These are phyloP conservation scores for Colletotrichum ledebouriae DNA, from an alignment of 2,329 filamentous ascomycete species.

Conservation along the genomic window DNA sequence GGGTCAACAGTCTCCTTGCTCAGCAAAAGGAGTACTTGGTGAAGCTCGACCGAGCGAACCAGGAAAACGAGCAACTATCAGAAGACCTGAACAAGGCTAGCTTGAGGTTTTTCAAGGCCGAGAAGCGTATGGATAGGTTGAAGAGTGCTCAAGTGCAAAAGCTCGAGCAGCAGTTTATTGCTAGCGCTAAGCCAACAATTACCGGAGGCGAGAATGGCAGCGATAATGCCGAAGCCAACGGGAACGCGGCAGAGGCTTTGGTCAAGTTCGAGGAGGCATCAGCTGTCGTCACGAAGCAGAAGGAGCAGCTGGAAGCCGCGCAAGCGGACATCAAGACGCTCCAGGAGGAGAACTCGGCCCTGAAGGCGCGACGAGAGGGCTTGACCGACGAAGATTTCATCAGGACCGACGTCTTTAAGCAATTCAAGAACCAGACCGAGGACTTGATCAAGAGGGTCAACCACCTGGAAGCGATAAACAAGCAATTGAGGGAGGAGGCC, in stretches of 20 bases:
- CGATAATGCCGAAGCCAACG: slow-evolving; percentile 66
- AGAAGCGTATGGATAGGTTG: slow-evolving; percentile 91
- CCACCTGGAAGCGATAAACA: slow-evolving; percentile 89
- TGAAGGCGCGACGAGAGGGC: slow-evolving; percentile 76
- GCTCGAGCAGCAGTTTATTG: slow-evolving; percentile 88
- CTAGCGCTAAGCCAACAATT: slow-evolving; percentile 68
- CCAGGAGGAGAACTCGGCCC: slow-evolving; percentile 82
- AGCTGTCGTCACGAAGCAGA: slow-evolving; percentile 84
- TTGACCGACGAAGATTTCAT: slow-evolving; percentile 94
- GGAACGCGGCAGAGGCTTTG: slow-evolving; percentile 76
- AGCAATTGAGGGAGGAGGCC: slow-evolving; percentile 85
- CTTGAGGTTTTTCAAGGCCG: slow-evolving; percentile 91
- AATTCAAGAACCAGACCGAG: slow-evolving; percentile 89
- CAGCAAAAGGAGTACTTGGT: slow-evolving; percentile 85
- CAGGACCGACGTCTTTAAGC: slow-evolving; percentile 93
- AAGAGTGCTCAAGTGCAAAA: slow-evolving; percentile 93
- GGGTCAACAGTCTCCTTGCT: slow-evolving; percentile 81
- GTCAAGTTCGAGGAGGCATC: slow-evolving; percentile 82
- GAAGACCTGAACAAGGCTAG: slow-evolving; percentile 91
- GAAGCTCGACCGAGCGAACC: slow-evolving; percentile 79
- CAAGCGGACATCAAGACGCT: slow-evolving; percentile 81
- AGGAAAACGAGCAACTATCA: slow-evolving; percentile 87
- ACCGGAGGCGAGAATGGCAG: slow-evolving; percentile 68
- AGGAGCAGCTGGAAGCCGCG: slow-evolving; percentile 86
- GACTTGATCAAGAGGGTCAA: slow-evolving; percentile 94